Evolutionary conservation across 441 rosid genomes (phyloP).

Genomic region (Populus hybrid): DNA sequence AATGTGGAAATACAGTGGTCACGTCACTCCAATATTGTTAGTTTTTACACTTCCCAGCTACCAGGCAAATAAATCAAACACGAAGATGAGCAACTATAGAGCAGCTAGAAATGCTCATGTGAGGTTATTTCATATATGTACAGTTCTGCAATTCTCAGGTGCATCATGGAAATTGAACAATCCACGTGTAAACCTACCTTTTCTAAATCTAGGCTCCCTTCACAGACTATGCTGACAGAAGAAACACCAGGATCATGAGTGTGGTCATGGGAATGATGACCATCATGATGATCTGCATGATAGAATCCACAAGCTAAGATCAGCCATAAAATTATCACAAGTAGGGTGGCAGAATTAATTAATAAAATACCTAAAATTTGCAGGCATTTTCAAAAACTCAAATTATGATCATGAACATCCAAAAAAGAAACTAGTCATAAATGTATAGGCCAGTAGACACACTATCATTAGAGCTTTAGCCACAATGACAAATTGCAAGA

Average conservation of each 20-base stretch:
- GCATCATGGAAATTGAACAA: neutral
- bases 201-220: slow-evolving; percentile 93
- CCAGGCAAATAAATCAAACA: neutral
- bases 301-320: slow-evolving; percentile 7
- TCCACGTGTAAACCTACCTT: slow-evolving; percentile 49
- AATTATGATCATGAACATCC: neutral
- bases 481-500: neutral
- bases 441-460: neutral
- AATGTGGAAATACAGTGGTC: neutral
- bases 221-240: slow-evolving; percentile 90
- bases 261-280: slow-evolving; percentile 77
- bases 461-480: neutral
- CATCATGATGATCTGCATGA: slow-evolving; percentile 60
- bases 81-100: neutral
- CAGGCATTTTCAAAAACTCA: neutral
- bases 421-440: neutral
- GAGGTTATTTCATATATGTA: neutral
- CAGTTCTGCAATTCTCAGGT: neutral
- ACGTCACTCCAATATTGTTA: neutral
- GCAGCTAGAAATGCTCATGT: neutral
- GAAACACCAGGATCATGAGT: slow-evolving; percentile 93
- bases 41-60: neutral
- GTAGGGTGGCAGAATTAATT: neutral
- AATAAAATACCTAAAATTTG: neutral
- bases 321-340: neutral